Evolutionary conservation across 495 filamentous ascomycete genomes (phyloP).

Genomic region (Podospora conica): DNA sequence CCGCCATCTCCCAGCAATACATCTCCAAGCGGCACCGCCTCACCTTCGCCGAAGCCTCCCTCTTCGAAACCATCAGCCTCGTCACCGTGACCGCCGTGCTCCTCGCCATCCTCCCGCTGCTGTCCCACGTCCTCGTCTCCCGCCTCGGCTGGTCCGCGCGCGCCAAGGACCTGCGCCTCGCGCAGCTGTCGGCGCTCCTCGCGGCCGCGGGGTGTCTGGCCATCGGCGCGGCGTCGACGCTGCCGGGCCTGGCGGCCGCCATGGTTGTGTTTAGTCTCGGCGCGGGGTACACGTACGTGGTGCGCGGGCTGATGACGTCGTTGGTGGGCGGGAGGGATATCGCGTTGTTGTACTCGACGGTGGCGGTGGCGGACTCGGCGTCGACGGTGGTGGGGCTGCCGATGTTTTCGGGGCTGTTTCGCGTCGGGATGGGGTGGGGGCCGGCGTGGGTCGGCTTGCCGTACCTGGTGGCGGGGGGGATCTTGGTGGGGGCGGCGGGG

Average conservation of each 20-base stretch:
- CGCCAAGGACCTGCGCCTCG: constrained; percentile 2
- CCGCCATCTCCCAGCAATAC: neutral
- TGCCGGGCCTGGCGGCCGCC: neutral
- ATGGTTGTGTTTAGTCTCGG: neutral
- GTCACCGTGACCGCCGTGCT: neutral
- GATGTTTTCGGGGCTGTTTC: neutral
- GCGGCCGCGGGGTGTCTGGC: neutral
- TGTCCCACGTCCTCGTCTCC: neutral
- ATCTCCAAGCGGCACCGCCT: neutral
- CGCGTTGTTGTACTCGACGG: constrained; percentile 2
- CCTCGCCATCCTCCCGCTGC: neutral
- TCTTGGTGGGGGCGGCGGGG: constrained; percentile 2
- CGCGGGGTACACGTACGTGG: constrained; percentile 2
- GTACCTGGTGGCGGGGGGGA: neutral
- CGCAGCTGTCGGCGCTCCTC: neutral
- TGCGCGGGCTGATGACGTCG: constrained; percentile 6
- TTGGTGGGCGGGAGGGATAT: neutral
- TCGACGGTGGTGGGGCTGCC: neutral
- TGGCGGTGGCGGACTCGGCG: neutral
- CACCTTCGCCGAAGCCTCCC: neutral
- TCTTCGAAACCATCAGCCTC: neutral
- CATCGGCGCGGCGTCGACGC: neutral
- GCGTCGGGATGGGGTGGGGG: neutral
- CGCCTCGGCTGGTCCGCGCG: neutral
- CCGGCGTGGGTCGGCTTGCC: constrained; percentile 1